These are phyloP conservation scores for Bipolaris bicolor DNA, from an alignment of 2,329 filamentous ascomycete genomes.

Conservation along the genomic window DNA sequence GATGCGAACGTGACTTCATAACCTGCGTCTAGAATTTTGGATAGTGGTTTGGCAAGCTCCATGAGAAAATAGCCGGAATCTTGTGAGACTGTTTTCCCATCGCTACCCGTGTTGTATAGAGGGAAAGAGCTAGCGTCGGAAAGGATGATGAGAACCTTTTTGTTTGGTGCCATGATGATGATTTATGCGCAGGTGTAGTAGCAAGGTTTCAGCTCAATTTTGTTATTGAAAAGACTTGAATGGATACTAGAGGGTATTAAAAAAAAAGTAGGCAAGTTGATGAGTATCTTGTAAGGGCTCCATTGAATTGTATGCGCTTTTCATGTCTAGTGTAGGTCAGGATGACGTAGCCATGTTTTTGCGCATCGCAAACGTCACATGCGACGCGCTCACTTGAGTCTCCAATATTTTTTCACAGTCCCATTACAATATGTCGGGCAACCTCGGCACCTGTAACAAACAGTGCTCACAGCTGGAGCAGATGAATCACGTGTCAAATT, in stretches of 20 bases:
- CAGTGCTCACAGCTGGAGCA: neutral
- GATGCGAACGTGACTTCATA: constrained; percentile 57
- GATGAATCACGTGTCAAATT: neutral
- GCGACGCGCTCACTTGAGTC: neutral
- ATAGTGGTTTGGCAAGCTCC: constrained; percentile 42
- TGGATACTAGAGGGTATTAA: neutral
- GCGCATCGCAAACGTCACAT: constrained; percentile 10
- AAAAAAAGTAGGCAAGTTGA: neutral
- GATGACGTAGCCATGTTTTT: constrained; percentile 17
- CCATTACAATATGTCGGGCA: neutral
- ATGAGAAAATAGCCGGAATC: constrained; percentile 43
- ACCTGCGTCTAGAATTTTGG: constrained; percentile 36
- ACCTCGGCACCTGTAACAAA: neutral
- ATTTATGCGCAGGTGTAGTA: neutral
- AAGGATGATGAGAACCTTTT: constrained; percentile 55
- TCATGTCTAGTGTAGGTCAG: constrained; percentile 11
- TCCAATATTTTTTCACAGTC: neutral
- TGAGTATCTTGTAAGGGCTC: neutral
- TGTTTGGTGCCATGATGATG: constrained; percentile 39
- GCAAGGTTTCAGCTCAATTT: neutral
- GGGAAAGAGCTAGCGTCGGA: constrained; percentile 51
- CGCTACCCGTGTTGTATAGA: constrained; percentile 33
- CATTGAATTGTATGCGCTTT: neutral
- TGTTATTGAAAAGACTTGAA: neutral
- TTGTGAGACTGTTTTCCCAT: constrained; percentile 34